These are phyloP conservation scores for Cryphonectria japonica DNA, from an alignment of 2,329 filamentous ascomycete species.

Conservation along the genomic window DNA sequence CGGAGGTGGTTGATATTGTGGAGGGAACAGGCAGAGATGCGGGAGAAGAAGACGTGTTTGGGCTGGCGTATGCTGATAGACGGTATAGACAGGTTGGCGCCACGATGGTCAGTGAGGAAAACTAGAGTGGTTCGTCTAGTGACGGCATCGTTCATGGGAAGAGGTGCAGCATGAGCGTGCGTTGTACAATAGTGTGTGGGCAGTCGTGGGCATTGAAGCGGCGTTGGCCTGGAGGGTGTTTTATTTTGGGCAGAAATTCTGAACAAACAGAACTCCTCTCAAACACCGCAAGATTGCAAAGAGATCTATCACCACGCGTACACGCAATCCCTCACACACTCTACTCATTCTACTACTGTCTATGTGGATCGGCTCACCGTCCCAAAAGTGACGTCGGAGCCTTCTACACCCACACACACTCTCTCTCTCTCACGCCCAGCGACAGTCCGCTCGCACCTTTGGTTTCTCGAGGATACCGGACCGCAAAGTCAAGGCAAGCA, in stretches of 20 bases:
- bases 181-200: not conserved
- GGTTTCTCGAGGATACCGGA: not conserved
- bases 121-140: not conserved
- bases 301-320: not conserved
- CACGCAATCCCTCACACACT: not conserved
- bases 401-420: not conserved
- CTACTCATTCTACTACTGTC: not conserved
- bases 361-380: not conserved
- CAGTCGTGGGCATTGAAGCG: not conserved
- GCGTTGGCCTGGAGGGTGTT: not conserved
- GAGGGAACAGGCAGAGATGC: constrained; percentile 35
- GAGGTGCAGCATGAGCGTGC: not conserved
- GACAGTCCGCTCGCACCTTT: not conserved
- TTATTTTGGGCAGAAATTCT: not conserved
- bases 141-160: not conserved
- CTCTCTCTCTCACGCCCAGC: not conserved
- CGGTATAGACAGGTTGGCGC: constrained; percentile 50
- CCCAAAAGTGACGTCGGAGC: not conserved
- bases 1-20: constrained; percentile 53
- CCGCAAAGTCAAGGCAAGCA: constrained; percentile 6
- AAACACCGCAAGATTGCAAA: not conserved
- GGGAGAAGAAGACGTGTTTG: constrained; percentile 42
- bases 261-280: not conserved
- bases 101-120: constrained; percentile 36
- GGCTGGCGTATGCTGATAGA: constrained; percentile 54